Conservation (phyloP, 148 eudicot species). For the Vaccinium macrocarpon region DNA sequence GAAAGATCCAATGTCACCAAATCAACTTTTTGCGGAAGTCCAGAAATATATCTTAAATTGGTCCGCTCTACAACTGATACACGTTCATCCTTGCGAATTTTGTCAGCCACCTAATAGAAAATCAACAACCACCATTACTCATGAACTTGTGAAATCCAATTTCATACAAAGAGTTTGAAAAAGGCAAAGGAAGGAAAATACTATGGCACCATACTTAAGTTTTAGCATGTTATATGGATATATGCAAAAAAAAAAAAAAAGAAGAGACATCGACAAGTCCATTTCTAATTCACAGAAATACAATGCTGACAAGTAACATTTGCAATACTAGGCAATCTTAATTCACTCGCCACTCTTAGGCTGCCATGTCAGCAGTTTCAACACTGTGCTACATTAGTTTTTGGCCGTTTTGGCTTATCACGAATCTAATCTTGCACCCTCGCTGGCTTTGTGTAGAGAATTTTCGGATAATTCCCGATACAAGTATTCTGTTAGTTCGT, state of each 20-base stretch:
- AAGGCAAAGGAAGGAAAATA: neutral
- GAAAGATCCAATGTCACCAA: slow-evolving; percentile 96
- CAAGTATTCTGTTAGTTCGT: no score
- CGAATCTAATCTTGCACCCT: neutral
- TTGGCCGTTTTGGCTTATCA: neutral
- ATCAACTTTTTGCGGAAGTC: slow-evolving; percentile 93
- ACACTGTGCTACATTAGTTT: neutral
- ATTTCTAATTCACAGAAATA: neutral
- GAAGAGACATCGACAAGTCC: neutral
- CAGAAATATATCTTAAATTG: slow-evolving; percentile 83
- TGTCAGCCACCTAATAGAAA: slow-evolving; percentile 76
- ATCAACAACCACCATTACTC: slow-evolving; percentile 4
- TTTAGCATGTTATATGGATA: slow-evolving; percentile 8
- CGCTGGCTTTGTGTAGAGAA: neutral
- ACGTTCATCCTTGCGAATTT: slow-evolving; percentile 84
- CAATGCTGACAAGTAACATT: neutral
- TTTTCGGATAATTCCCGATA: neutral
- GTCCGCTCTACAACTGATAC: slow-evolving; percentile 82
- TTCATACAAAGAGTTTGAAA: neutral
- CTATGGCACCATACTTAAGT: neutral
- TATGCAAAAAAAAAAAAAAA: no score
- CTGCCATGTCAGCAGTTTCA: neutral
- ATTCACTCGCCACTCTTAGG: neutral
- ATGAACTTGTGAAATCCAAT: slow-evolving; percentile 4
- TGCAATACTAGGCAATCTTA: neutral